phyloP scores from a whole-genome alignment of 805 yeast species.

The Yarrowia alimentaria region DNA sequence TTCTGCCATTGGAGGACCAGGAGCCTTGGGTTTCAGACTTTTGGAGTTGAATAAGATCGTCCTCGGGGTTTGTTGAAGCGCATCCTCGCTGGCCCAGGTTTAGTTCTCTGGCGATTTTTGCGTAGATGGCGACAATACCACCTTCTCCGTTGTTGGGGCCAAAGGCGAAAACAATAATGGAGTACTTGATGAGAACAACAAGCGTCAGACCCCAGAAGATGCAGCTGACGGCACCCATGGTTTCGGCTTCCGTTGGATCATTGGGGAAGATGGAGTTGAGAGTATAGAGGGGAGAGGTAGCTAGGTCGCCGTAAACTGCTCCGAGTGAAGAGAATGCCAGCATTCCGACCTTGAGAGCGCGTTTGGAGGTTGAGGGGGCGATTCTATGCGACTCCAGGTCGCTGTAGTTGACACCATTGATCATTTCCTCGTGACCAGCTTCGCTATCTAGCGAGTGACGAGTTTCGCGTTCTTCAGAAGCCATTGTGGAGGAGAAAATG shows the following conservation, averaged over 20 bases:
- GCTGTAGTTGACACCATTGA: slow-evolving; percentile 14
- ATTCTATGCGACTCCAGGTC: slow-evolving; percentile 4
- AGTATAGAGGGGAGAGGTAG: slow-evolving; percentile 20
- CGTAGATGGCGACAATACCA: slow-evolving; percentile 63
- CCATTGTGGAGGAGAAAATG: no score
- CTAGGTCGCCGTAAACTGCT: slow-evolving; percentile 52
- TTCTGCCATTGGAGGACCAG: neutral
- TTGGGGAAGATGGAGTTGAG: slow-evolving; percentile 23
- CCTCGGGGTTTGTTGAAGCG: slow-evolving; percentile 9
- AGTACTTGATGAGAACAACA: slow-evolving; percentile 53
- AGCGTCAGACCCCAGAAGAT: slow-evolving; percentile 56
- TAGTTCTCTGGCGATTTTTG: slow-evolving; percentile 52
- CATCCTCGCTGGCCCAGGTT: slow-evolving; percentile 37
- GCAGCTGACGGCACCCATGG: slow-evolving; percentile 32
- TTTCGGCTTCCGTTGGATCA: slow-evolving; percentile 3
- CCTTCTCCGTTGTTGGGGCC: slow-evolving; percentile 64
- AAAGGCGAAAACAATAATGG: slow-evolving; percentile 47
- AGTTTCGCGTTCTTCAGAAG: slow-evolving; percentile 14
- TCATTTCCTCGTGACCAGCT: slow-evolving; percentile 1
- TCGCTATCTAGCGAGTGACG: neutral
- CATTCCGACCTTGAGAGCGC: slow-evolving; percentile 23
- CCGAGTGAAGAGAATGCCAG: slow-evolving; percentile 52
- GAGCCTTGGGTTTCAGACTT: slow-evolving; percentile 20
- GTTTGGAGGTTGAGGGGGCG: neutral
- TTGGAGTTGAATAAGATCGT: slow-evolving; percentile 9